Base-by-base conservation (phyloP, 768 basidiomycete genomes). In the Pisolithus albus region DNA sequence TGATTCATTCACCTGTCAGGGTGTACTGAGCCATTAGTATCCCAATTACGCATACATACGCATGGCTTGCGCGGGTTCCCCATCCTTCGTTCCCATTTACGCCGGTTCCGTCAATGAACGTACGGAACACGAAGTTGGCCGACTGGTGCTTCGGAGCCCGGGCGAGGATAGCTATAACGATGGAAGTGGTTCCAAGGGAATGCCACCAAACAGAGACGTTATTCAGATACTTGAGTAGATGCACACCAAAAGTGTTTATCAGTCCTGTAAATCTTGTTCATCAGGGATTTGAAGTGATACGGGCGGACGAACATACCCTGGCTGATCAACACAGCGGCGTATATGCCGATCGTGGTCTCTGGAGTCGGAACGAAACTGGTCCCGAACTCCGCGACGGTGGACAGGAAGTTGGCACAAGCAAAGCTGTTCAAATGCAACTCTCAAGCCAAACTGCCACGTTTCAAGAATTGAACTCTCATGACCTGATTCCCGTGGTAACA, bases 1-100 rank as follows among this genome's bases (percentile, higher is more conserved):
- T 6, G 8, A 23, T 16, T 28, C n/a, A 52, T 72, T 18, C 59
- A 80, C 81, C 84, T 24, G 84, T 86, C 19, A 90, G 64, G 0
- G 85, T 87, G 62, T 86, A 88, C 72, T 88, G 87, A 8, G 86
- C 80, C 76, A 88, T 79, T 23, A 88, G 69, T 54, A 86, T 81
- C 13, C 86, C 86, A 56, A 87, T 79, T 19, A 87, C 66, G 6
- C 75, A 80, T 18, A 88, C 83, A 65, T 89, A 91, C 0, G 77
- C 83, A 38, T 76, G 75, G 47, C 81, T 82, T 2, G 86, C 86
- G 8, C 86, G 73, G 16, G 74, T 72, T 19, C 80, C 74, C 88
- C 88, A 89, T 9, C 84, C 85, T 1, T 62, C 59, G 18, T 36
- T 51, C 15, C 68, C 70, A 36, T 65, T 66, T 11, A 64, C 60